A percentile compares a stretch with the other conserved stretches of the same genome.
phyloP scores from a whole-genome alignment of 768 basidiomycete genomes.

The Boletus rufocinnamomeus region DNA sequence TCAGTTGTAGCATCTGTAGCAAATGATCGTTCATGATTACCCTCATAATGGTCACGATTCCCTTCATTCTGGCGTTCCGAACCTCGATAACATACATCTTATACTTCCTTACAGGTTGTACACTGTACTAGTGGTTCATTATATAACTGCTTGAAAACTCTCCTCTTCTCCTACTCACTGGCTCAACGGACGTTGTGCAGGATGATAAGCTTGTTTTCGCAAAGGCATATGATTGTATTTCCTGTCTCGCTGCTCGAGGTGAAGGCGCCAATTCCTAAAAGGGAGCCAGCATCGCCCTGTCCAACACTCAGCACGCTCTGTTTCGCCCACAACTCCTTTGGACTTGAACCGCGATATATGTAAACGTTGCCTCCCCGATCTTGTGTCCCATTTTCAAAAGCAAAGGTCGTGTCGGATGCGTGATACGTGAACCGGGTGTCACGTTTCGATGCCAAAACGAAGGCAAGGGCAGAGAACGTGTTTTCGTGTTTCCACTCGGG shows the following conservation, averaged over 20 bases:
- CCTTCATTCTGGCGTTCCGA: conserved; percentile 28
- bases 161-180: neutral
- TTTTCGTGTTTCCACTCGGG: conserved; percentile 69
- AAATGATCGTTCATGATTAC: conserved; percentile 39
- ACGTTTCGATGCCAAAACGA: conserved; percentile 91
- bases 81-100: conserved; percentile 38
- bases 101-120: conserved; percentile 39
- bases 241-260: conserved; percentile 32
- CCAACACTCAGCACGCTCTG: conserved; percentile 81
- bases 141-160: conserved; percentile 25
- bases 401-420: conserved; percentile 57
- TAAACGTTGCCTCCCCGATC: conserved; percentile 82
- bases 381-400: conserved; percentile 77
- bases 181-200: conserved; percentile 43
- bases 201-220: conserved; percentile 74
- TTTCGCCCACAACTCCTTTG: conserved; percentile 63
- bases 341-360: conserved; percentile 65
- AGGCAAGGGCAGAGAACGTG: conserved; percentile 90
- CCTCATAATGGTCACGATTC: conserved; percentile 36
- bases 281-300: conserved; percentile 66
- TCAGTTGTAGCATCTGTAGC: conserved; percentile 35
- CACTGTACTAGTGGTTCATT: conserved; percentile 33
- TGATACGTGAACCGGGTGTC: conserved; percentile 90
- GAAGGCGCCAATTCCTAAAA: conserved; percentile 73
- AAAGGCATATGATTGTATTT: conserved; percentile 63